Conservation (phyloP, 2,329 filamentous ascomycete species). For the Monascus ruber region DNA sequence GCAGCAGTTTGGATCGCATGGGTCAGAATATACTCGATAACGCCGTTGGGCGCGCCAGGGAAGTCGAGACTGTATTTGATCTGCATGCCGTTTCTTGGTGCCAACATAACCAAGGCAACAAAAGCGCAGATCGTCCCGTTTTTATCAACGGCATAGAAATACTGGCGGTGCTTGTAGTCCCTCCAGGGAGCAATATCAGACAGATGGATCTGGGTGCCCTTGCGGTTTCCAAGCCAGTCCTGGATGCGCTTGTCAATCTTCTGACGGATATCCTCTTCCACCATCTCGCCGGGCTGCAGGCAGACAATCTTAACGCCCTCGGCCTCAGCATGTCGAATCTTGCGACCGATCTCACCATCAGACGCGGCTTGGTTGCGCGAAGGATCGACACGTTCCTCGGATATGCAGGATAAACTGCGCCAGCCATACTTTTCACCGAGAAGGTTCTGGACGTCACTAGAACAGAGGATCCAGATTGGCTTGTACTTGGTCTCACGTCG, state of each 20-base stretch:
- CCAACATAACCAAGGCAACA: constrained; percentile 71
- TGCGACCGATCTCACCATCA: constrained; percentile 57
- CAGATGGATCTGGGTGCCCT: constrained; percentile 77
- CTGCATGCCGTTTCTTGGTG: constrained; percentile 76
- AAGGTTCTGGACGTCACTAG: constrained; percentile 63
- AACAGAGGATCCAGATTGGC: constrained; percentile 83
- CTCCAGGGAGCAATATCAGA: constrained; percentile 86
- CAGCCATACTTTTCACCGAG: constrained; percentile 71
- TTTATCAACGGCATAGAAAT: constrained; percentile 67
- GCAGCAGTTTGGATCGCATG: constrained; percentile 54
- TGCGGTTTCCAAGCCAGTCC: constrained; percentile 69
- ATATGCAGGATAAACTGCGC: constrained; percentile 78
- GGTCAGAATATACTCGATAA: constrained; percentile 73
- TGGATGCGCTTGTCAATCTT: constrained; percentile 62
- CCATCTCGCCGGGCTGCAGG: constrained; percentile 51
- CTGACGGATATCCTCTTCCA: constrained; percentile 54
- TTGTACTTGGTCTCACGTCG: constrained; percentile 60
- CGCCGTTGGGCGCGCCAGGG: constrained; percentile 71
- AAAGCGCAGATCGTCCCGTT: constrained; percentile 63
- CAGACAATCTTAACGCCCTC: constrained; percentile 75
- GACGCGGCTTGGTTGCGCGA: constrained; percentile 55
- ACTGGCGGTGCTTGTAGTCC: constrained; percentile 70
- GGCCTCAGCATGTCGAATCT: constrained; percentile 67
- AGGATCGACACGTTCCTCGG: constrained; percentile 77
- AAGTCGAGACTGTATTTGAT: constrained; percentile 96